Conservation (phyloP, 208 protist genomes). For the Naegleria lovaniensis region DNA sequence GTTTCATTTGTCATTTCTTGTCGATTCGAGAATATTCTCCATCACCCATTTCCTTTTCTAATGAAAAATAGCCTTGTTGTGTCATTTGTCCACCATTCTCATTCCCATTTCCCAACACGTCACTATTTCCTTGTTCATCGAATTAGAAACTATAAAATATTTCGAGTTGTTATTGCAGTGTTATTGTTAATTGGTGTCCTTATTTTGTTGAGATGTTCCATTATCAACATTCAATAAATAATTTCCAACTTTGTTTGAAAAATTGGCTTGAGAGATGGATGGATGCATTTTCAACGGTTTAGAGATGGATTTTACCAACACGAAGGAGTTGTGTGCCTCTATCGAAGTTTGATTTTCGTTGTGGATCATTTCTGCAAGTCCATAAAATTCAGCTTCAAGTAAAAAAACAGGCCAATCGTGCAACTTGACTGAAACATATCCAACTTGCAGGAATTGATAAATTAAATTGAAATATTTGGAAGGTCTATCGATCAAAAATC, state of each 20-base stretch:
- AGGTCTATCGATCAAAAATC: background rate
- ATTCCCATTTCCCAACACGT: too few species aligned
- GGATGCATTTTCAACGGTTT: background rate
- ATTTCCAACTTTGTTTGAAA: background rate
- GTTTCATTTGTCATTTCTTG: too few species aligned
- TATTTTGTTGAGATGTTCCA: too few species aligned
- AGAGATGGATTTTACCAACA: background rate
- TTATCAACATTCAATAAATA: background rate
- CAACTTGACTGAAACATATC: background rate
- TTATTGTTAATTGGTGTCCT: too few species aligned
- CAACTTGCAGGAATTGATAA: slow-evolving; percentile 9
- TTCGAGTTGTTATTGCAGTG: too few species aligned
- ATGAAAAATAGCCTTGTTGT: too few species aligned
- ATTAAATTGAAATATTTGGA: background rate
- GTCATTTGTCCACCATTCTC: too few species aligned
- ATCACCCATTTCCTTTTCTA: too few species aligned
- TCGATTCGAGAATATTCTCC: too few species aligned
- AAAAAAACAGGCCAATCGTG: background rate
- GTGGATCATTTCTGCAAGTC: background rate
- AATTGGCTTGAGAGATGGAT: background rate
- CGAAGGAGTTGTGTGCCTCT: background rate
- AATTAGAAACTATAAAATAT: too few species aligned
- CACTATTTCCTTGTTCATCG: too few species aligned
- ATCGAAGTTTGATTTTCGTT: background rate
- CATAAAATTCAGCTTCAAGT: background rate